Evolutionary conservation across 2,329 filamentous ascomycete species (phyloP), one percentile per base, ranked within the genome.

Genomic region (Xylariaceae sp.): DNA sequence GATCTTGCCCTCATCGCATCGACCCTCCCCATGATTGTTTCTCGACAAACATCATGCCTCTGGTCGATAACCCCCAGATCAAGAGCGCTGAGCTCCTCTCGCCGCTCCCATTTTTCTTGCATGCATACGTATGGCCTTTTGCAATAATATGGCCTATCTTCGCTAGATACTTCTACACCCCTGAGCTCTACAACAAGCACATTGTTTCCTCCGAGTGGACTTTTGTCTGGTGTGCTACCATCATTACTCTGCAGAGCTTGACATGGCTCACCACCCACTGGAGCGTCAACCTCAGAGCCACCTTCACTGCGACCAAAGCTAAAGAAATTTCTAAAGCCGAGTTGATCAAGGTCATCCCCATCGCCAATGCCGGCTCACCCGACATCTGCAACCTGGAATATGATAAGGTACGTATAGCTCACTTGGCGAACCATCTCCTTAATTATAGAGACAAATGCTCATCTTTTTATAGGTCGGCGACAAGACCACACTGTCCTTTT

Each of bases 161-260:
- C 67, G 79, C 95, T 51, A 81, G 87, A 63, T 82, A 90, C 66
- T 97, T 95, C 64, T 80, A 95, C 40, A 85, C 81, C 17, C 74
- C 82, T 47, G 84, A 89, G 40, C 81, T 87, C 52, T 98, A 98
- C 66, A 85, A 95, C 52, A 85, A 83, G 61, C 83, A 97, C 71
- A 94, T 98, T 51, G 81, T 86, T 56, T 90, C 85, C n/a, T 83
- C 86, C 55, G 93, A 98, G 74, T 98, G 93, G 91, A 97, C 94
- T 1, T 95, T 95, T 63, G 88, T 98, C 49, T 98, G 88, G 83
- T 79, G 85, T 52, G 91, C 87, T 57, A 77, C 81, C 53, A 96
- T 98, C 61, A 75, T 94, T 63, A 95, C 90, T 9, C 60, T 85
- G 42, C 94, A 98, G 71, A 83, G 87, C 50, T 76, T 98, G 50